Percentiles rank a stretch among this genome's conserved stretches.
These are phyloP conservation scores for Lentinula boryana DNA, from an alignment of 768 basidiomycete species.

Conservation along the genomic window DNA sequence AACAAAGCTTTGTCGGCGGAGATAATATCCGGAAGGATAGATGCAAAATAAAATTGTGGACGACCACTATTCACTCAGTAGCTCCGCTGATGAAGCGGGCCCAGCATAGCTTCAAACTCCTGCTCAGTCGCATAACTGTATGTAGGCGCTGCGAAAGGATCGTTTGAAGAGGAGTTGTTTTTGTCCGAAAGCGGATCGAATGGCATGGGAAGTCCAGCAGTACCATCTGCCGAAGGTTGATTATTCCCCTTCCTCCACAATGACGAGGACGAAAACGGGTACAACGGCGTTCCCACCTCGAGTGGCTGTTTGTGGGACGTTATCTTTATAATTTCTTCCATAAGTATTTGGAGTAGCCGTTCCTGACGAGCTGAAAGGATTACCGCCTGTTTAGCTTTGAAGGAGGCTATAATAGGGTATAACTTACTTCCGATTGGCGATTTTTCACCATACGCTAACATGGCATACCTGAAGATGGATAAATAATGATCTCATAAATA, in stretches of 20 bases:
- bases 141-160: not conserved
- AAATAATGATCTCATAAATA: not conserved
- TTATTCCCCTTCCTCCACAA: constrained; percentile 45
- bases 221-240: constrained; percentile 20
- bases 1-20: not conserved
- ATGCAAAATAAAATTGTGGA: not conserved
- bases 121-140: not conserved
- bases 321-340: constrained; percentile 80
- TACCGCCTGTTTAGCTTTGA: not conserved
- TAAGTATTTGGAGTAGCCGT: constrained; percentile 71
- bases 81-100: not conserved
- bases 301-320: constrained; percentile 77
- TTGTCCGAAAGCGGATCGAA: constrained; percentile 29
- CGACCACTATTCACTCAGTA: not conserved
- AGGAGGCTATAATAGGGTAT: not conserved
- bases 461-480: constrained; percentile 54
- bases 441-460: constrained; percentile 73
- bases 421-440: constrained; percentile 80
- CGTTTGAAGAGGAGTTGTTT: constrained; percentile 1
- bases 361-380: constrained; percentile 67
- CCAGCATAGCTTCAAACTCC: not conserved
- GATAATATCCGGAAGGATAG: not conserved
- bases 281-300: constrained; percentile 74
- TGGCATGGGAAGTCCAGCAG: constrained; percentile 26
- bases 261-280: constrained; percentile 70